Evolutionary conservation across 2,329 filamentous ascomycete species (phyloP).

Genomic region (Diaporthe destruens): DNA sequence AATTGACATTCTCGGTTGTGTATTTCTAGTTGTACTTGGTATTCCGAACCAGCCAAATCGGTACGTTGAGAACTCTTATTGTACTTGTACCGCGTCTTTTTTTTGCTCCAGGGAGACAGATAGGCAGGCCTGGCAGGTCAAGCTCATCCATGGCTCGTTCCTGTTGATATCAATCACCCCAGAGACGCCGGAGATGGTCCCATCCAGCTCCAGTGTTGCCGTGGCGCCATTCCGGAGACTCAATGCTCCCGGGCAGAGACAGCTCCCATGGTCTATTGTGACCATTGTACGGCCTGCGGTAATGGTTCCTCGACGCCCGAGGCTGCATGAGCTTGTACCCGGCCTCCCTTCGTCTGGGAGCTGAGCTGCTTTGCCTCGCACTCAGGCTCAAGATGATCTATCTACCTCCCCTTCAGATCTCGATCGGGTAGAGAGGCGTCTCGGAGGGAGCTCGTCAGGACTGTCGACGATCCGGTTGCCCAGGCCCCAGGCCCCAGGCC

Average conservation of each 20-base stretch:
- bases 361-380: neutral
- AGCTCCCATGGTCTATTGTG: neutral
- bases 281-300: neutral
- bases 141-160: slow-evolving; percentile 21
- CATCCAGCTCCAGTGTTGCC: neutral
- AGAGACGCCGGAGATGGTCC: neutral
- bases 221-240: neutral
- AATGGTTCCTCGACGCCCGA: neutral
- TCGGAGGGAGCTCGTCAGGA: slow-evolving; percentile 7
- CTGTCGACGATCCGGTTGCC: slow-evolving; percentile 7
- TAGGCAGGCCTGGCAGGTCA: neutral
- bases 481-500: neutral
- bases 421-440: slow-evolving; percentile 8
- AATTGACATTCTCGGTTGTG: slow-evolving; percentile 29
- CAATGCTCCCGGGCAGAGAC: neutral
- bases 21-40: slow-evolving; percentile 26
- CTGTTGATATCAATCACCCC: neutral
- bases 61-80: slow-evolving; percentile 24
- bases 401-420: slow-evolving; percentile 13
- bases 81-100: neutral
- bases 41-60: neutral
- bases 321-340: slow-evolving; percentile 18
- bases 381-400: slow-evolving; percentile 4
- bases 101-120: neutral
- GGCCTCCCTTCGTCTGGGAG: neutral